Base-by-base conservation (phyloP, 345 rosid genomes). In the Trapa incisa region DNA sequence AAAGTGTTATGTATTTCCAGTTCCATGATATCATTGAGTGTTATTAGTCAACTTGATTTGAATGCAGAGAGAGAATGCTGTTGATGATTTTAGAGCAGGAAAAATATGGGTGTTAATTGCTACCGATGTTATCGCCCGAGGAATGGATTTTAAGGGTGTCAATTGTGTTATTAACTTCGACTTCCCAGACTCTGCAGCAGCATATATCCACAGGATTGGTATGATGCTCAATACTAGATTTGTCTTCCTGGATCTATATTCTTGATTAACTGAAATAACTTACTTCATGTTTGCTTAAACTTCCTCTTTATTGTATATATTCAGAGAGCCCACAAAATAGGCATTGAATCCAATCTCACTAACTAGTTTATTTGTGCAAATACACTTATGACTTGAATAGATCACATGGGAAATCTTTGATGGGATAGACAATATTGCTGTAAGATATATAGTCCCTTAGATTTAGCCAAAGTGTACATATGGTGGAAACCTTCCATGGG, bases 61-160 rank as follows among this genome's bases (percentile, higher is more conserved):
- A 57, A 75, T 71, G 69, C 85, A 94, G 99, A 80, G 97, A 13
- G 96, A 88, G 68, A 82, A 83, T 52, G 92, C 86, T 16, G 94
- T 91, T 14, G 87, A 91, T 75, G 77, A 81, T 74, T 93, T 93
- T 74, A 83, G 98, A 75, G 87, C 85, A 10, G 95, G 96, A 14
- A 86, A 90, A 75, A 86, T 81, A 61, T 94, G 99, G 97, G 95
- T 94, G 56, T 73, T 94, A 72, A 91, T 94, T 29, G 99, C 97
- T 61, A 94, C 96, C 35, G 99, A 94, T 80, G 92, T 94, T 67
- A 80, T 94, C 37, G 97, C 96, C 57, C 88, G 96, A 29, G 99
- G 97, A 36, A 89, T 94, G 99, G 99, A 94, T 79, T 94, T 94
- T 82, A 94, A 94, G 78, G 99, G 97, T 36, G 84, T 91, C 76